Conservation (phyloP, 345 rosid species). For the Carallia brachiata region DNA sequence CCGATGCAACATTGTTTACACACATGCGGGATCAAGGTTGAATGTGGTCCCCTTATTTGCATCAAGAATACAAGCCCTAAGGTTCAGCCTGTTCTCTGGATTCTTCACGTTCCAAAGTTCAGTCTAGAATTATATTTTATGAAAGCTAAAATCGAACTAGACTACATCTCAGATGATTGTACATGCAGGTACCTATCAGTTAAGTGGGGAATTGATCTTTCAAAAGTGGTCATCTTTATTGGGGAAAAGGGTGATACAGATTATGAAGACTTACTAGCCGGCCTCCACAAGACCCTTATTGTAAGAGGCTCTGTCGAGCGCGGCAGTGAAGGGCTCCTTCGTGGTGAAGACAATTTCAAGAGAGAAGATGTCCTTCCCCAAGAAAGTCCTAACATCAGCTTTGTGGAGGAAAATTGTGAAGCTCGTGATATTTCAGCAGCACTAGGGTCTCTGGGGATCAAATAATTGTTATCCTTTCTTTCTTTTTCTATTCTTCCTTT, state of each 20-base stretch:
- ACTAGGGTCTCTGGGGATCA: conserved; percentile 44
- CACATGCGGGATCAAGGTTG: conserved; percentile 62
- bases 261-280: conserved; percentile 60
- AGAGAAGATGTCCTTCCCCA: conserved; percentile 51
- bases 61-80: conserved; percentile 76
- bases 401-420: conserved; percentile 39
- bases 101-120: not conserved
- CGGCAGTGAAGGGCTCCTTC: conserved; percentile 63
- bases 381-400: conserved; percentile 47
- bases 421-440: conserved; percentile 47
- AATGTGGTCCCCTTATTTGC: conserved; percentile 78
- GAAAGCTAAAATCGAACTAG: not conserved
- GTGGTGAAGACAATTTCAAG: conserved; percentile 53
- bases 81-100: conserved; percentile 38
- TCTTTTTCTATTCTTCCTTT: not conserved
- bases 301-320: conserved; percentile 52
- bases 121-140: not conserved
- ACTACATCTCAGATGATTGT: conserved; percentile 2
- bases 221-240: conserved; percentile 56
- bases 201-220: conserved; percentile 73
- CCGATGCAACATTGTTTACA: conserved; percentile 65
- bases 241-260: conserved; percentile 90
- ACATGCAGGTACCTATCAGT: conserved; percentile 73
- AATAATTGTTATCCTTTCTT: conserved; percentile 26
- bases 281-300: conserved; percentile 67